A percentile compares a stretch with the other conserved stretches of the same genome.
Evolutionary conservation across 371 early-diverging fungal species (phyloP).

Genomic region (Zopfochytrium polystomum): DNA sequence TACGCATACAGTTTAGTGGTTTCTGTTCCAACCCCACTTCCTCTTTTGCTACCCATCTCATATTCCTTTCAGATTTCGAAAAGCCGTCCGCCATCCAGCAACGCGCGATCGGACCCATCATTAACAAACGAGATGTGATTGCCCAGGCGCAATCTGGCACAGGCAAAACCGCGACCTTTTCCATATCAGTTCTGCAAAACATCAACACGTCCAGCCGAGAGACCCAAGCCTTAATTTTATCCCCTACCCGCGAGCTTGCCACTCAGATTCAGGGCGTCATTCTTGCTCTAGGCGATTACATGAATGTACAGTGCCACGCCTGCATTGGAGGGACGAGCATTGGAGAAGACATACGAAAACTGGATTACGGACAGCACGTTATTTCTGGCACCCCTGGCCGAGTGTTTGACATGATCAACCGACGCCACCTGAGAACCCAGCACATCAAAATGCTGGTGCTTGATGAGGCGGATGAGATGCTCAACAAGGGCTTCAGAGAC

Average conservation of each 20-base stretch:
- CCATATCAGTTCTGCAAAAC: constrained; percentile 93
- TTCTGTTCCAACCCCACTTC: not conserved
- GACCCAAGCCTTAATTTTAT: constrained; percentile 95
- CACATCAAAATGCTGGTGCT: constrained; percentile 95
- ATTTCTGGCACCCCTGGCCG: constrained; percentile 99
- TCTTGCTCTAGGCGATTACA: constrained; percentile 86
- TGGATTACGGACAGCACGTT: constrained; percentile 88
- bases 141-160: constrained; percentile 99
- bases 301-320: constrained; percentile 88
- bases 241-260: constrained; percentile 98
- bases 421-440: constrained; percentile 77
- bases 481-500: constrained; percentile 96
- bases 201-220: constrained; percentile 80
- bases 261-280: constrained; percentile 94
- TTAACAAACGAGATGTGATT: constrained; percentile 92
- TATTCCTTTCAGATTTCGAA: constrained; percentile 52
- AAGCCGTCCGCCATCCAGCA: constrained; percentile 97
- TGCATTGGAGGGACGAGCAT: constrained; percentile 97
- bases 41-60: not conserved
- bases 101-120: constrained; percentile 93
- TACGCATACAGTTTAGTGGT: constrained; percentile 45
- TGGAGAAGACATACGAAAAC: constrained; percentile 83
- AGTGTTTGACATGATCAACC: constrained; percentile 97
- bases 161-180: constrained; percentile 99
- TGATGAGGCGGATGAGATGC: constrained; percentile 99